Base-by-base conservation (phyloP, 2,329 filamentous ascomycete species). In the Talaromyces sp. region DNA sequence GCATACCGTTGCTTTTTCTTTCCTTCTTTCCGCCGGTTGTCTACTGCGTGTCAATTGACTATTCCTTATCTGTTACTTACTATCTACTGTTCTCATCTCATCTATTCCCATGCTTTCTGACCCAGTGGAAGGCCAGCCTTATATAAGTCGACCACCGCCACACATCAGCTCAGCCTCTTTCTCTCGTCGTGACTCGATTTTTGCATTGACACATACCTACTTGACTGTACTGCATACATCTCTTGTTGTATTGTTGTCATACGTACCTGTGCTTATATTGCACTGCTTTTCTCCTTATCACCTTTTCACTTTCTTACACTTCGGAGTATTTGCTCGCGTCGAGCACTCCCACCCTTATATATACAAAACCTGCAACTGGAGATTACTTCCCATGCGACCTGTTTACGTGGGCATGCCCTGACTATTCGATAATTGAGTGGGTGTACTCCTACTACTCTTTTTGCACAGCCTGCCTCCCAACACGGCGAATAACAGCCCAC, bases 131-230 rank as follows among this genome's bases (percentile, higher is more conserved):
- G 22, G 22, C 22, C 22, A 59, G 35, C 19, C 61, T 57, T 47
- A 47, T 47, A 63, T 63, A 37, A 57, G 33, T n/a, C 19, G 61
- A 25, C 50, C 61, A 63, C 61, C 61, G 61, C 61, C 61, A 63
- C 61, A 63, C 50, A 35, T 57, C 49, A 37, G 50, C 61, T 57
- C 61, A 63, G 61, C 61, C 61, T 63, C 49, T 49, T 37, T 47
- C 43, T 37, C 9, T 39, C 27, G 10, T 47, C 27, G 47, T 27
- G 37, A 27, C 37, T 59, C 15, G 39, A 59, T 52, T 13, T 13
- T 39, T 41, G 54, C 19, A 27, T 39, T 17, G 35, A 41, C 54
- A 58, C 19, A 25, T 41, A 31, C 27, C 27, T 31, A 8, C 13
- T 25, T 43, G 11, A 19, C 17, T 33, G 54, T 41, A 58, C 33